Conservation (phyloP, 768 basidiomycete genomes). For the Neoboletus magnificus region DNA sequence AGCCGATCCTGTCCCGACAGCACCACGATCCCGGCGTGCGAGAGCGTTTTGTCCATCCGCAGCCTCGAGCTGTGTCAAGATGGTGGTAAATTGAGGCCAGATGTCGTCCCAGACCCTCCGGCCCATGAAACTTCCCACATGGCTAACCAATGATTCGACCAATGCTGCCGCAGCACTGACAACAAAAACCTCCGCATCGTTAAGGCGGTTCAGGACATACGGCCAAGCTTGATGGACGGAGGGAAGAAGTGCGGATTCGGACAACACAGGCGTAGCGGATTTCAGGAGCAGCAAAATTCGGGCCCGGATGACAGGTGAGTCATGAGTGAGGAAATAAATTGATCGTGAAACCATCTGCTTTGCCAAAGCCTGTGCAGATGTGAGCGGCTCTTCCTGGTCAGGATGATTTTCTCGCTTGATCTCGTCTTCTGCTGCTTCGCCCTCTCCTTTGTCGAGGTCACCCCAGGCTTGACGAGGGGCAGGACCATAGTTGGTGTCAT, state of each 20-base stretch:
- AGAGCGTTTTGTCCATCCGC: slow-evolving; percentile 69
- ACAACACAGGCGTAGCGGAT: slow-evolving; percentile 68
- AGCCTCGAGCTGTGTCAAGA: slow-evolving; percentile 59
- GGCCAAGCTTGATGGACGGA: slow-evolving; percentile 91
- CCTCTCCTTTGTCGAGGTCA: slow-evolving; percentile 24
- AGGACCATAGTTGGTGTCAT: slow-evolving; percentile 53
- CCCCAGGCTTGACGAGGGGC: slow-evolving; percentile 62
- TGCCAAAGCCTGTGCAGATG: slow-evolving; percentile 71
- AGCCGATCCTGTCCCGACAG: slow-evolving; percentile 61
- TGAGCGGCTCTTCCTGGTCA: slow-evolving; percentile 49
- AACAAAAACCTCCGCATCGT: slow-evolving; percentile 73
- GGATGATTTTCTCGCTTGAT: slow-evolving; percentile 16
- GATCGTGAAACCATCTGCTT: slow-evolving; percentile 86
- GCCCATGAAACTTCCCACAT: slow-evolving; percentile 84
- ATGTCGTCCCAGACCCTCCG: slow-evolving; percentile 85
- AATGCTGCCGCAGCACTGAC: slow-evolving; percentile 71
- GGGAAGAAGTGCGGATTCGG: slow-evolving; percentile 74
- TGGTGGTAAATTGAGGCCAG: slow-evolving; percentile 76
- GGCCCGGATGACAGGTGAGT: slow-evolving; percentile 80
- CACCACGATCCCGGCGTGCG: slow-evolving; percentile 47
- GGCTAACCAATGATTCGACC: slow-evolving; percentile 63
- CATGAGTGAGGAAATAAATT: slow-evolving; percentile 87
- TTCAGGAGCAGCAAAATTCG: slow-evolving; percentile 75
- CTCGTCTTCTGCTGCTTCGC: slow-evolving; percentile 22
- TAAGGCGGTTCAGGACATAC: slow-evolving; percentile 82